A percentile compares a stretch with the other conserved stretches of the same genome.
These are phyloP conservation scores for Psilocybe cyanescens DNA, from an alignment of 768 basidiomycete genomes.

Conservation along the genomic window DNA sequence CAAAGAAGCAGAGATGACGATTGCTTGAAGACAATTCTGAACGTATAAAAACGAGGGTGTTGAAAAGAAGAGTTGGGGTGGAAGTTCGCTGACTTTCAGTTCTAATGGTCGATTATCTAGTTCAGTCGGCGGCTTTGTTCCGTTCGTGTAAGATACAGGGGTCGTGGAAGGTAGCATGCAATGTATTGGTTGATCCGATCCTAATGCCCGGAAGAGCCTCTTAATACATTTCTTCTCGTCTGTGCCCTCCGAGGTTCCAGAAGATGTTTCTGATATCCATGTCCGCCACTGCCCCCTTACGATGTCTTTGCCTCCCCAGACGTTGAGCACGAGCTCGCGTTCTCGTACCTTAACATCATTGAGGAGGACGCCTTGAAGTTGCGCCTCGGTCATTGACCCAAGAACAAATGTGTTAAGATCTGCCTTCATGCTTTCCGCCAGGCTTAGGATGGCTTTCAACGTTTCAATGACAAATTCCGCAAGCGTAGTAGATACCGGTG, in stretches of 20 bases:
- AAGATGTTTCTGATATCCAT: conserved; percentile 31
- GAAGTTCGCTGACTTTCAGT: conserved; percentile 46
- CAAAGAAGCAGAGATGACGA: conserved; percentile 66
- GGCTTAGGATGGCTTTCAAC: conserved; percentile 48
- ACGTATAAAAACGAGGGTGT: conserved; percentile 54
- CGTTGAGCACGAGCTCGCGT: conserved; percentile 51
- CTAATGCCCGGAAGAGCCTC: conserved; percentile 50
- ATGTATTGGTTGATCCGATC: conserved; percentile 38
- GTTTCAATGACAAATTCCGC: conserved; percentile 53
- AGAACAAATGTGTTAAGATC: conserved; percentile 70
- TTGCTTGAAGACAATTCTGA: conserved; percentile 75
- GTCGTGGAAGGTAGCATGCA: conserved; percentile 38
- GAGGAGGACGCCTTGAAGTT: conserved; percentile 51
- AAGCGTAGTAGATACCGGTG: conserved; percentile 29
- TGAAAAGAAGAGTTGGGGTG: conserved; percentile 69
- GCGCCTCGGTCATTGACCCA: conserved; percentile 67
- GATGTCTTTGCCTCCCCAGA: conserved; percentile 46
- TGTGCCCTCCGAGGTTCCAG: not conserved
- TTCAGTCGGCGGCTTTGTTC: not conserved
- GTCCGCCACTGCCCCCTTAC: conserved; percentile 36
- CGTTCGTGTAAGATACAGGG: not conserved
- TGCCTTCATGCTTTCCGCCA: conserved; percentile 67
- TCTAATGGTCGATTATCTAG: not conserved
- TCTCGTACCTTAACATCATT: conserved; percentile 60
- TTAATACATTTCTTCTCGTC: conserved; percentile 44